Evolutionary conservation across 345 rosid species (phyloP).

Genomic region (Rubroshorea leprosula): DNA sequence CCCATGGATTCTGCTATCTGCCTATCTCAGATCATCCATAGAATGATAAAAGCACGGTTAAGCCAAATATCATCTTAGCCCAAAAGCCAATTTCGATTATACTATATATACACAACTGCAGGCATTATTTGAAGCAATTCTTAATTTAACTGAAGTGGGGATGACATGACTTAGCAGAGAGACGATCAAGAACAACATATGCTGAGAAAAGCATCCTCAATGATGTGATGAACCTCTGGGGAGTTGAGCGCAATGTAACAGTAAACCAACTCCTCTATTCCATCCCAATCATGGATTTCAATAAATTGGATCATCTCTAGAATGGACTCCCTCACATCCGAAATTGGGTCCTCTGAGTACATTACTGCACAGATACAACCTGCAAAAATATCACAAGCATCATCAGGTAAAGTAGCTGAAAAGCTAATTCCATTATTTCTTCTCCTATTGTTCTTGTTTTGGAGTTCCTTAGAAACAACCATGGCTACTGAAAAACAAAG

Average conservation of each 20-base stretch:
- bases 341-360: conserved; percentile 17
- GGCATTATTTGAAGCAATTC: too few relatives aligned
- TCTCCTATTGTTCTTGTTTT: neutral
- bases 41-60: too few relatives aligned
- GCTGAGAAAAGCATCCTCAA: conserved; percentile 16
- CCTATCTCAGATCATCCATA: too few relatives aligned
- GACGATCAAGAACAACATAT: neutral
- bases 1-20: too few relatives aligned
- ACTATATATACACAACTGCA: too few relatives aligned
- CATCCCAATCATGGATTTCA: conserved; percentile 14
- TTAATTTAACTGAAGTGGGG: too few relatives aligned
- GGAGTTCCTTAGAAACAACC: neutral
- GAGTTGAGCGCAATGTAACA: conserved; percentile 23
- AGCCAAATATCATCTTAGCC: too few relatives aligned
- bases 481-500: neutral
- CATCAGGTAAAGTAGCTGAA: neutral
- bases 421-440: neutral
- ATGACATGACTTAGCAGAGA: too few relatives aligned
- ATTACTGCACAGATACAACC: conserved; percentile 4
- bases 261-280: conserved; percentile 21
- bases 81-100: too few relatives aligned
- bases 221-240: conserved; percentile 17
- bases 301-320: conserved; percentile 19
- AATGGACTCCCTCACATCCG: conserved; percentile 15
- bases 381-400: neutral